Evolutionary conservation across 2,329 filamentous ascomycete genomes (phyloP), one percentile per base, ranked within the genome.

Genomic region (Diplodia sapinea): DNA sequence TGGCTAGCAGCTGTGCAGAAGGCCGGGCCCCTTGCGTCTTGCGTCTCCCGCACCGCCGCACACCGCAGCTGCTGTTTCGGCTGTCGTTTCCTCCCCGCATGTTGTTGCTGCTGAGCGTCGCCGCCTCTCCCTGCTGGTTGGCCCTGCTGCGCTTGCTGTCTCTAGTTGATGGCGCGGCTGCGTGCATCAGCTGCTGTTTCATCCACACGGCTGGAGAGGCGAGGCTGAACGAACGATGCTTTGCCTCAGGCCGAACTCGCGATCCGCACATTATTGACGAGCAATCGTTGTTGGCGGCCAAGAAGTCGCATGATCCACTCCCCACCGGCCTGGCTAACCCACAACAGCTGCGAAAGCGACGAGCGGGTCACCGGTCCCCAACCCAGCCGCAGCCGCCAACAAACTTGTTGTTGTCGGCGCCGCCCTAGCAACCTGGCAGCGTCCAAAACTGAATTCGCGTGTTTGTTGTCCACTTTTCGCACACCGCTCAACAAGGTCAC

Each of bases 131-230:
- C 40, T 23, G 40, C 26, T 50, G 56, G 56, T 61, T 61, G 56
- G 56, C 56, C 56, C 40, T 61, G 57, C 57, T 62, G 57, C 57
- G 29, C 57, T 36, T 62, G 17, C 43, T 29, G 57, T 43, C 26
- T 62, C 57, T 62, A 43, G 50, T 62, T 13, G 57, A 62, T 62
- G 57, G 57, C 57, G 57, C 57, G 13, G 57, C 43, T 62, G 57
- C 43, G 57, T 62, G 59, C 59, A 63, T 63, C 59, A 63, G 29
- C 59, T 49, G 47, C 20, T 31, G 59, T 63, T 63, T 63, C 59
- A 63, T 50, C 59, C 59, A 63, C 15, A 38, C 20, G 47, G 59
- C 47, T 38, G 59, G 43, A 29, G 43, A 23, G 12, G 26, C 36
- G 38, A 50, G 17, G 15, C 43, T 23, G 17, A 15, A 43, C 11